These are phyloP conservation scores for Aquilaria malaccensis DNA, from an alignment of 345 rosid genomes.

Conservation along the genomic window DNA sequence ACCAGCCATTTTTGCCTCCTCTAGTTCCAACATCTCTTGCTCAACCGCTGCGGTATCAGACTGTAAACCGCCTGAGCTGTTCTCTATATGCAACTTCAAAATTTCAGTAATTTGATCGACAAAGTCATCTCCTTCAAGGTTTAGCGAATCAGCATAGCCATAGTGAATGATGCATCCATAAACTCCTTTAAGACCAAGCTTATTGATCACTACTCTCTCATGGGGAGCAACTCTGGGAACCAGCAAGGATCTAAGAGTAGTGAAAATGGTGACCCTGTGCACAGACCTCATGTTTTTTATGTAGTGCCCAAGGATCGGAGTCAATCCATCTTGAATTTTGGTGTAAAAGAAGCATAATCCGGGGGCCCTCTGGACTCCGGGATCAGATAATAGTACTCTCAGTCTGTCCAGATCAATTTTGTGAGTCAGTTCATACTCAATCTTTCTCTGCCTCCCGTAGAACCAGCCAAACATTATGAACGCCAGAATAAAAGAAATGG, in stretches of 20 bases:
- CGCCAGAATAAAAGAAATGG: constrained; percentile 65
- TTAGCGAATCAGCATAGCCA: constrained; percentile 59
- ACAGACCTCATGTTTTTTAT: constrained; percentile 77
- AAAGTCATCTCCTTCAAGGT: constrained; percentile 45
- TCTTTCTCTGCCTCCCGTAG: constrained; percentile 77
- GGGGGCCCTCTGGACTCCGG: constrained; percentile 65
- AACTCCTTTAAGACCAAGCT: constrained; percentile 36
- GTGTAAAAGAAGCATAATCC: constrained; percentile 88
- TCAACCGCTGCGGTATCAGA: constrained; percentile 12
- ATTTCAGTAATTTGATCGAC: constrained; percentile 36
- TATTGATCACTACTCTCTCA: constrained; percentile 38
- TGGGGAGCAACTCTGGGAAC: constrained; percentile 52
- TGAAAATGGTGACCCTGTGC: constrained; percentile 68
- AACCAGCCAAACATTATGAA: constrained; percentile 88
- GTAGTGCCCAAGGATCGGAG: constrained; percentile 73
- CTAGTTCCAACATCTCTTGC: constrained; percentile 33
- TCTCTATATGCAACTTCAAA: constrained; percentile 29
- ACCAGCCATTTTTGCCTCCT: constrained; percentile 36
- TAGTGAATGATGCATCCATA: constrained; percentile 54
- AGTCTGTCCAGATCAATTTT: constrained; percentile 56
- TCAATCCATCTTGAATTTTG: constrained; percentile 69
- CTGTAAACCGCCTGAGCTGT: constrained; percentile 1
- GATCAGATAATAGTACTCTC: constrained; percentile 41
- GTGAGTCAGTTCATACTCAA: constrained; percentile 63
- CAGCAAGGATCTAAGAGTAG: constrained; percentile 53